These are phyloP conservation scores for Camelina neglecta DNA, from an alignment of 345 rosid genomes.

Conservation along the genomic window DNA sequence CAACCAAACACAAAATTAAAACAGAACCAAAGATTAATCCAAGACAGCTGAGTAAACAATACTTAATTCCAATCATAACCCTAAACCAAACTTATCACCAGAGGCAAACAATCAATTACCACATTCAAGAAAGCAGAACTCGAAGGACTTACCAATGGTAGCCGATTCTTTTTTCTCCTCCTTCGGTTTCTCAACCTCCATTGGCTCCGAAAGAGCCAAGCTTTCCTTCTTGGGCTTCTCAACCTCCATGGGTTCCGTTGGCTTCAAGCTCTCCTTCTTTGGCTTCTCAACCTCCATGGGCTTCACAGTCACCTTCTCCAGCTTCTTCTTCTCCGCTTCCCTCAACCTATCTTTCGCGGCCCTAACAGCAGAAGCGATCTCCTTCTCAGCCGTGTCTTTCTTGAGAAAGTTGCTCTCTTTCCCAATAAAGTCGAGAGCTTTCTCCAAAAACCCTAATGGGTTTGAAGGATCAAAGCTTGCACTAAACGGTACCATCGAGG, in stretches of 20 bases:
- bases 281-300: constrained; percentile 36
- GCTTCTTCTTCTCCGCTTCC: constrained; percentile 41
- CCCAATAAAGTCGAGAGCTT: constrained; percentile 66
- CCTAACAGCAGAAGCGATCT: constrained; percentile 54
- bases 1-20: neutral
- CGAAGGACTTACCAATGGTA: constrained; percentile 22
- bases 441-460: constrained; percentile 69
- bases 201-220: constrained; percentile 25
- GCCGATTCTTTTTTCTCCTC: constrained; percentile 31
- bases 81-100: neutral
- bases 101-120: no score
- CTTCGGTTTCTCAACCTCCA: constrained; percentile 37
- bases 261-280: constrained; percentile 25
- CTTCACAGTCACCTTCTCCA: constrained; percentile 33
- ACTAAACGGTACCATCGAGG: constrained; percentile 44
- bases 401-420: constrained; percentile 68
- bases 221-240: constrained; percentile 33
- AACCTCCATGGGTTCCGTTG: constrained; percentile 29
- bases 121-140: neutral
- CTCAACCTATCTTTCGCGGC: constrained; percentile 50
- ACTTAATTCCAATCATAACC: neutral
- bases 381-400: constrained; percentile 65
- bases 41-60: neutral
- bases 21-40: neutral
- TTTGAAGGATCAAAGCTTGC: constrained; percentile 64